These are phyloP conservation scores for Pythium vanterpoolii DNA, from an alignment of 352 stramenopile genomes.

Conservation along the genomic window DNA sequence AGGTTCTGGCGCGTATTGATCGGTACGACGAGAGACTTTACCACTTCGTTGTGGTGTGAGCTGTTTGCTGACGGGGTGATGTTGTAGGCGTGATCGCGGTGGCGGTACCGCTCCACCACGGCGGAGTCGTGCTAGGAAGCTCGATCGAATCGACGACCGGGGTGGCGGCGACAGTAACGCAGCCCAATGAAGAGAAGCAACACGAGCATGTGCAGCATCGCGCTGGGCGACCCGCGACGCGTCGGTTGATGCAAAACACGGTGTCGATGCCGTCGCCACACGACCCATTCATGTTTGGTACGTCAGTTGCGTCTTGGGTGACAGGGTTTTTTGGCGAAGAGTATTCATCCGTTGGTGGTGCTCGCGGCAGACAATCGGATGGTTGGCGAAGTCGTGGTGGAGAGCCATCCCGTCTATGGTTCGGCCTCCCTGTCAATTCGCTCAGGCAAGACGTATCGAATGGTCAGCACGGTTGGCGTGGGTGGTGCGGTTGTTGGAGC, in stretches of 20 bases:
- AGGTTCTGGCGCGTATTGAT: slow-evolving; percentile 19
- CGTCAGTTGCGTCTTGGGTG: slow-evolving; percentile 1
- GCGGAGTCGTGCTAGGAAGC: neutral
- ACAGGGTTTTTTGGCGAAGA: neutral
- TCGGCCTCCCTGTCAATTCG: slow-evolving; percentile 50
- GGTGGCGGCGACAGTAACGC: neutral
- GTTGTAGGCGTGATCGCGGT: slow-evolving; percentile 2
- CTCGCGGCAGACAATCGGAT: slow-evolving; percentile 50
- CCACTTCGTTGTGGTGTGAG: neutral
- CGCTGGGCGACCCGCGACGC: slow-evolving; percentile 19
- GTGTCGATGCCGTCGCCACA: slow-evolving; percentile 34
- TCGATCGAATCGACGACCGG: neutral
- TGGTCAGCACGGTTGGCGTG: slow-evolving; percentile 31
- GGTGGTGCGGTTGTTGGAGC: slow-evolving; percentile 35
- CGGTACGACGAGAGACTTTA: slow-evolving; percentile 1
- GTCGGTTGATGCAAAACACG: slow-evolving; percentile 27
- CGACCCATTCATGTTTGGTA: slow-evolving; percentile 55
- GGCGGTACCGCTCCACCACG: neutral
- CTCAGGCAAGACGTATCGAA: slow-evolving; percentile 45
- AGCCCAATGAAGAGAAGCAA: slow-evolving; percentile 5
- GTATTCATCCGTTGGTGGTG: neutral
- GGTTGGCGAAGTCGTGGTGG: slow-evolving; percentile 46
- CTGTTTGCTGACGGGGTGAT: neutral
- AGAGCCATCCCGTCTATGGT: slow-evolving; percentile 54
- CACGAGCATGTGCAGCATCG: slow-evolving; percentile 15